phyloP scores from a whole-genome alignment of 768 basidiomycete genomes.

The Tylopilus plumbeoviolaceoides region DNA sequence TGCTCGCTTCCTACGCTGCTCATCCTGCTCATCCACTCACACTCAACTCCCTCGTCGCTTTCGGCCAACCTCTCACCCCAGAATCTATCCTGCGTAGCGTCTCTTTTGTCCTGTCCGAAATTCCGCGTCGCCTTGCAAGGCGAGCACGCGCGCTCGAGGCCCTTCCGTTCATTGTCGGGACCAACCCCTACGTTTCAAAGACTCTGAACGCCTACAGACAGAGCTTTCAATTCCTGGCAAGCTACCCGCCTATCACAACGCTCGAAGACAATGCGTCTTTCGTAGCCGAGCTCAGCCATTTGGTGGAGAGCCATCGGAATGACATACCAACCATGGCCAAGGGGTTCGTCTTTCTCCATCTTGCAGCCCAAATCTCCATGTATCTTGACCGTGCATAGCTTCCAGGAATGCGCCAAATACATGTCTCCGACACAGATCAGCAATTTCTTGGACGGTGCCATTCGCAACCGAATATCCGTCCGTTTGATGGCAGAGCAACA shows the following conservation, averaged over 20 bases:
- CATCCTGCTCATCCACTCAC: slow-evolving; percentile 67
- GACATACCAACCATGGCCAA: slow-evolving; percentile 91
- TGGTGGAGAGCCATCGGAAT: slow-evolving; percentile 77
- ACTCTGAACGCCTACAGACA: slow-evolving; percentile 64
- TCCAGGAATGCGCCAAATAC: slow-evolving; percentile 82
- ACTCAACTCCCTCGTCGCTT: slow-evolving; percentile 68
- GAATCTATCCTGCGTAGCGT: slow-evolving; percentile 74
- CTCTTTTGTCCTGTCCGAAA: slow-evolving; percentile 66
- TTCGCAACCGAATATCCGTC: slow-evolving; percentile 82
- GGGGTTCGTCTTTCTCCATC: slow-evolving; percentile 47
- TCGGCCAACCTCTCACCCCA: slow-evolving; percentile 67
- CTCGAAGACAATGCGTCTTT: slow-evolving; percentile 70
- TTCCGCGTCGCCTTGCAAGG: slow-evolving; percentile 71
- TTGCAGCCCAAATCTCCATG: neutral
- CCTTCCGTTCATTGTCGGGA: slow-evolving; percentile 85
- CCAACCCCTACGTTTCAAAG: slow-evolving; percentile 80
- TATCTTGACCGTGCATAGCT: slow-evolving; percentile 40
- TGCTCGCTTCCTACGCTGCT: slow-evolving; percentile 60
- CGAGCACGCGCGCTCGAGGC: slow-evolving; percentile 71
- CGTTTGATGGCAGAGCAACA: slow-evolving; percentile 90
- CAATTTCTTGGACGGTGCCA: slow-evolving; percentile 77
- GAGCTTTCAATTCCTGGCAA: slow-evolving; percentile 68
- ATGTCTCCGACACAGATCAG: slow-evolving; percentile 78
- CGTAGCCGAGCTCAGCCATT: slow-evolving; percentile 57
- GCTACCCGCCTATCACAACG: slow-evolving; percentile 58